Evolutionary conservation across 768 basidiomycete species (phyloP), one percentile per base, ranked within the genome.

Genomic region (Psilocybe azurescens): DNA sequence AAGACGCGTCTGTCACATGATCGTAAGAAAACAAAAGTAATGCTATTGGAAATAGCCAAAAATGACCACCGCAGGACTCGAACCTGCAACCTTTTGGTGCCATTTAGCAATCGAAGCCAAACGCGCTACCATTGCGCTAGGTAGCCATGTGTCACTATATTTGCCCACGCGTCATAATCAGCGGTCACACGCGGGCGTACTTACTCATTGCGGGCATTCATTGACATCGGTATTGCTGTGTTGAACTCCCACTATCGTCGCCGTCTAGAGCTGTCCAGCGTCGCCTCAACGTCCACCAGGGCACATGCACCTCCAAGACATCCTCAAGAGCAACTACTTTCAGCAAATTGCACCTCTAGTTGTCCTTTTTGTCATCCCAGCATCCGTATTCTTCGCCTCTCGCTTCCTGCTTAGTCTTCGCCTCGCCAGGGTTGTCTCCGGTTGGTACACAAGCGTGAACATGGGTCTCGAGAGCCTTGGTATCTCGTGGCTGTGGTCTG

Each of bases 121-220:
- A 92, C 90, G 90, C 90, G 90, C 89, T 92, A 90, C 90, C 90
- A 91, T 91, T 92, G 90, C 89, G 90, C 90, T 79, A 92, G 88
- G 89, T 86, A 89, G 85, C 86, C 87, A 74, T 79, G 16, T 20
- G 16, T n/a, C 1, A 16, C 6, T 16, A 1, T n/a, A 18, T 1
- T 7, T 50, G 29, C 24, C 24, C 33, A 41, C 5, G 32, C 3
- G 7, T 3, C 41, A 50, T 13, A 14, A 14, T 24, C 39, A 3
- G 24, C 30, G 20, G 4, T 16, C 18, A 14, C 48, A 24, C 18
- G 39, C 39, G 13, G 7, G 28, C 10, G 20, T 29, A 36, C 39
- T 41, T 47, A 38, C 39, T 16, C 33, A 36, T 36, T 36, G 11
- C 6, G 7, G 11, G 7, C 33, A 36, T 36, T 11, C 33, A 36